phyloP scores from a whole-genome alignment of 2,329 filamentous ascomycete species.

The Ophiostoma perfectum region DNA sequence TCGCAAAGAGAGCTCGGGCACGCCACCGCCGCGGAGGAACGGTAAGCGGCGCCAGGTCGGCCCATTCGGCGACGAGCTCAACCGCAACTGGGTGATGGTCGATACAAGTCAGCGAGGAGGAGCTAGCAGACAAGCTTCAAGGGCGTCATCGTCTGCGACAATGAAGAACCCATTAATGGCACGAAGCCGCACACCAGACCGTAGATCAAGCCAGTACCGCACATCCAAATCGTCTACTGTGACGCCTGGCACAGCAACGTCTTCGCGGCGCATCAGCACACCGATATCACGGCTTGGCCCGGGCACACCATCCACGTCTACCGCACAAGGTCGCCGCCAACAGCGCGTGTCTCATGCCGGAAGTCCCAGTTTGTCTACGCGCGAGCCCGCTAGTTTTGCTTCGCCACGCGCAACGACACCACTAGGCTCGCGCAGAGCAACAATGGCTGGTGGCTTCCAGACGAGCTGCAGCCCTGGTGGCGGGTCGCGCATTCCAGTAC shows the following conservation, averaged over 20 bases:
- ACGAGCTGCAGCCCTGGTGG: slow-evolving; percentile 31
- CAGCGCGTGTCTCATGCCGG: slow-evolving; percentile 43
- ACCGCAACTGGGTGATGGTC: slow-evolving; percentile 68
- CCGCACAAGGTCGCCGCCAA: slow-evolving; percentile 21
- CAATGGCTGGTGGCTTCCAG: not conserved
- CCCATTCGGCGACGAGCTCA: slow-evolving; percentile 50
- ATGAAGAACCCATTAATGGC: not conserved
- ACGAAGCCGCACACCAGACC: slow-evolving; percentile 11
- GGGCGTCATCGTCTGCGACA: not conserved
- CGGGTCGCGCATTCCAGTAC: slow-evolving; percentile 39
- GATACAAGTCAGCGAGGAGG: slow-evolving; percentile 32
- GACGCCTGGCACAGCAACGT: slow-evolving; percentile 32
- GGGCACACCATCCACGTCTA: slow-evolving; percentile 23
- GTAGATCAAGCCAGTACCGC: slow-evolving; percentile 21
- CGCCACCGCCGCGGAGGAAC: slow-evolving; percentile 36
- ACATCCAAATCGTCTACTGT: slow-evolving; percentile 14
- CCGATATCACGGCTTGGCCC: slow-evolving; percentile 37
- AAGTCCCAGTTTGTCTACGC: slow-evolving; percentile 38
- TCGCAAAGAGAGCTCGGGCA: not conserved
- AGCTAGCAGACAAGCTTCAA: too few relatives aligned
- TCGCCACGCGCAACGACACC: slow-evolving; percentile 35
- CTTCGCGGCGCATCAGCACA: slow-evolving; percentile 42
- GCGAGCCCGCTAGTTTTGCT: slow-evolving; percentile 50
- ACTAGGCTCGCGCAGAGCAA: not conserved
- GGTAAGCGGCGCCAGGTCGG: slow-evolving; percentile 52